These are phyloP conservation scores for Sugiyamaella americana DNA, from an alignment of 805 yeast species.

Conservation along the genomic window DNA sequence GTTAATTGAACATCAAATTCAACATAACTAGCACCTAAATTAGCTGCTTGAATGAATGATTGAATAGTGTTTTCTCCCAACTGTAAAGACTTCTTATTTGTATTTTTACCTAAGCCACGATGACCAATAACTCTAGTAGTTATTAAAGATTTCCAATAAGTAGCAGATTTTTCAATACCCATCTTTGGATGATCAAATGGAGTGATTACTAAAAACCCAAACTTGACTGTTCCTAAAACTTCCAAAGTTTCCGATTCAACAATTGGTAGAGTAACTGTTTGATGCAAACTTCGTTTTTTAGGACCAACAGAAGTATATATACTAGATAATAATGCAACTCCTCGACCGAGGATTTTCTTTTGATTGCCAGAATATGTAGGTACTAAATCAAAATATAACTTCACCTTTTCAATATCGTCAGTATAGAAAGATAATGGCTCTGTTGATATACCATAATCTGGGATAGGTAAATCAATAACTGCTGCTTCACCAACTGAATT, in stretches of 20 bases:
- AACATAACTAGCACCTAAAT: conserved; percentile 91
- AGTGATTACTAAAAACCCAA: conserved; percentile 64
- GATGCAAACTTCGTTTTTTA: conserved; percentile 59
- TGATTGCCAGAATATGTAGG: conserved; percentile 57
- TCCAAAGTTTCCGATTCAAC: conserved; percentile 66
- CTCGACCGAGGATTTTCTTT: conserved; percentile 66
- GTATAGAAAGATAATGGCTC: conserved; percentile 70
- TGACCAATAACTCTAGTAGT: conserved; percentile 93
- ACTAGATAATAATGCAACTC: conserved; percentile 63
- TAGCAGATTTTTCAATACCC: conserved; percentile 58
- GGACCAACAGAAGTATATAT: conserved; percentile 63
- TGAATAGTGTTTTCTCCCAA: conserved; percentile 94
- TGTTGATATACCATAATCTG: conserved; percentile 57
- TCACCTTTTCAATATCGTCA: conserved; percentile 35
- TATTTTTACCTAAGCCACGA: conserved; percentile 89
- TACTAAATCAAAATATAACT: conserved; percentile 76
- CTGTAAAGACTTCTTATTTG: conserved; percentile 64
- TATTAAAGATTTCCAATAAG: conserved; percentile 87
- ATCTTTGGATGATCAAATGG: conserved; percentile 69
- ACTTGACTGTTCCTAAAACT: conserved; percentile 67
- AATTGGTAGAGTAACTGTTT: conserved; percentile 65
- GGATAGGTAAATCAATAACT: conserved; percentile 55
- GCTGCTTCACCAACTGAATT: conserved; percentile 46
- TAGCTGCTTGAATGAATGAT: conserved; percentile 92
- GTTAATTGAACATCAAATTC: conserved; percentile 96